Base-by-base conservation (phyloP, 2,329 filamentous ascomycete species). In the Pseudocercospora cruenta region DNA sequence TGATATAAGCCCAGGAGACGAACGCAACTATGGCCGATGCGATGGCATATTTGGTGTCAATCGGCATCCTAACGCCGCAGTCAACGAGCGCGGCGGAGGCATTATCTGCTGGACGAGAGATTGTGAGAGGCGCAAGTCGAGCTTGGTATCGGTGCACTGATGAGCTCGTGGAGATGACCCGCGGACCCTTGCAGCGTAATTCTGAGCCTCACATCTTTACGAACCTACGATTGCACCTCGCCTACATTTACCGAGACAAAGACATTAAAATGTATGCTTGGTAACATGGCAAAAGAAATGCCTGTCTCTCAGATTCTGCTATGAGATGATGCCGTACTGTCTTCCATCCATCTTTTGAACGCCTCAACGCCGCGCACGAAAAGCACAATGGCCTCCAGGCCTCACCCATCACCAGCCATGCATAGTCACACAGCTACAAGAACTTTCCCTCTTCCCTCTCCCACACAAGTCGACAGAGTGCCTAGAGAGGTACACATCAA, bases 1-100 rank as follows among this genome's bases (percentile, higher is more conserved):
- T 90, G 67, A 90, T 86, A 78, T 94, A 90, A 69, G 92, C 91
- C 94, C 94, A 98, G 77, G 92, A 90, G 78, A 97, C 83, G 80
- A 97, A 92, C 78, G 84, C 86, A 79, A 85, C 88, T 78, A 90
- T 79, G 78, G 85, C 86, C 78, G 88, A 88, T 80, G 91, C 79
- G 78, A 88, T 84, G 79, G 89, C 85, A 86, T 93, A 86, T 85
- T 87, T 88, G 82, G 88, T 87, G 84, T 88, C 87, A 82, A 92
- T 84, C 85, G 87, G 89, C 90, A 91, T 82, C 53, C 66, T 70
- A 55, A 64, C 64, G 64, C 64, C 66, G 63, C 60, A 55, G 53
- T 33, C 49, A 45, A 33, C 26, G 60, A 58, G 68, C 65, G 65
- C 66, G 60, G 39, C 53, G 45, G 36, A 67, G 63, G 65, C 68